Conservation (phyloP, 1,139 yeast genomes). For the Blastobotrys serpentis region DNA sequence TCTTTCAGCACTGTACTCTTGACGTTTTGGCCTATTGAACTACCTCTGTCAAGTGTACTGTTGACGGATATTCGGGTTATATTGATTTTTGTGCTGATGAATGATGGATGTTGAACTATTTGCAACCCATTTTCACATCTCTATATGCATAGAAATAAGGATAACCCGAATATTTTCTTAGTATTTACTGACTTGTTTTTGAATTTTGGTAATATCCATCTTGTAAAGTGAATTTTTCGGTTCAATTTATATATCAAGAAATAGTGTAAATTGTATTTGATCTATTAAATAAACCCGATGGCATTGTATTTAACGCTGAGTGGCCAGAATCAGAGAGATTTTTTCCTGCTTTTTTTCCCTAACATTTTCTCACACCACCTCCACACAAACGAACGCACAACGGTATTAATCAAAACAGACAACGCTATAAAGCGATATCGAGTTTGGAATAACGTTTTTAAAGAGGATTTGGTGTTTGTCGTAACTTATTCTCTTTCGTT, state of each 20-base stretch:
- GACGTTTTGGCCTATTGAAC: too few species aligned
- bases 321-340: not conserved
- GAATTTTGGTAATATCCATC: too few species aligned
- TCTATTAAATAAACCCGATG: not conserved
- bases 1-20: too few species aligned
- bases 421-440: not conserved
- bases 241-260: not conserved
- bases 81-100: too few species aligned
- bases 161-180: too few species aligned
- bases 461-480: not conserved
- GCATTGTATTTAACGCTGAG: not conserved
- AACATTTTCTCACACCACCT: not conserved
- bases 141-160: not conserved
- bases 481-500: not conserved
- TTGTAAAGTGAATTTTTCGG: not conserved
- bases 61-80: too few species aligned
- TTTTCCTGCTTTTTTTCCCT: not conserved
- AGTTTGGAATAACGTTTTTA: not conserved
- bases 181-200: too few species aligned
- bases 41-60: too few species aligned
- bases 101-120: not conserved
- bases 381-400: not conserved
- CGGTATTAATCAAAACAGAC: not conserved
- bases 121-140: not conserved
- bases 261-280: not conserved